Percentiles rank a stretch among this genome's conserved stretches.
These are phyloP conservation scores for Emergomyces africanus DNA, from an alignment of 2,329 filamentous ascomycete genomes.

Conservation along the genomic window DNA sequence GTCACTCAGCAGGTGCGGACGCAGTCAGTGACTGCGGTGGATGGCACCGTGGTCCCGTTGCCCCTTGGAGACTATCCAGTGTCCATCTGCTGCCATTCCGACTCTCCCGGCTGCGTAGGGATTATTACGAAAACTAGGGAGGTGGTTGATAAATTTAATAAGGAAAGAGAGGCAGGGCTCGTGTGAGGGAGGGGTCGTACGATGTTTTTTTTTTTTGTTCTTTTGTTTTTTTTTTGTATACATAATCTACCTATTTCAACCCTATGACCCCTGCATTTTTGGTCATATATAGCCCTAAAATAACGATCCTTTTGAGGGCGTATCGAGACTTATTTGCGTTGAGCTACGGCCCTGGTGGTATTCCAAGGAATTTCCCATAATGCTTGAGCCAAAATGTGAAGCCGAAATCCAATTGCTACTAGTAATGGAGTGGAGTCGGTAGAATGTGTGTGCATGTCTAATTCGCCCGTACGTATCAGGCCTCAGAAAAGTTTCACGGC, in stretches of 20 bases:
- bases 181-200: background rate
- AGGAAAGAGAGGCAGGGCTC: conserved; percentile 9
- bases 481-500: background rate
- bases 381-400: background rate
- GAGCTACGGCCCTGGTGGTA: background rate
- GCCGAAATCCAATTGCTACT: background rate
- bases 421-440: background rate
- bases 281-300: background rate
- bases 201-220: background rate
- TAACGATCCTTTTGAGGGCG: background rate
- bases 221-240: too few species aligned
- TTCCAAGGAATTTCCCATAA: background rate
- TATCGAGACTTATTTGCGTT: background rate
- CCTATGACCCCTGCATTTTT: background rate
- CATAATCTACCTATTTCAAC: background rate
- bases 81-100: conserved; percentile 37
- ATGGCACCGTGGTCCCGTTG: conserved; percentile 28
- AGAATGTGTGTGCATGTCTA: background rate
- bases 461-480: background rate
- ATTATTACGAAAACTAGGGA: conserved; percentile 30
- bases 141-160: conserved; percentile 32
- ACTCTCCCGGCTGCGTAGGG: conserved; percentile 34
- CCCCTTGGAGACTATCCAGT: conserved; percentile 31
- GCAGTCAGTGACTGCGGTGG: conserved; percentile 29
- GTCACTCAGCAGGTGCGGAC: conserved; percentile 32